These are phyloP conservation scores for Malassezia restricta DNA, from an alignment of 1,284 basidiomycete species.

Conservation along the genomic window DNA sequence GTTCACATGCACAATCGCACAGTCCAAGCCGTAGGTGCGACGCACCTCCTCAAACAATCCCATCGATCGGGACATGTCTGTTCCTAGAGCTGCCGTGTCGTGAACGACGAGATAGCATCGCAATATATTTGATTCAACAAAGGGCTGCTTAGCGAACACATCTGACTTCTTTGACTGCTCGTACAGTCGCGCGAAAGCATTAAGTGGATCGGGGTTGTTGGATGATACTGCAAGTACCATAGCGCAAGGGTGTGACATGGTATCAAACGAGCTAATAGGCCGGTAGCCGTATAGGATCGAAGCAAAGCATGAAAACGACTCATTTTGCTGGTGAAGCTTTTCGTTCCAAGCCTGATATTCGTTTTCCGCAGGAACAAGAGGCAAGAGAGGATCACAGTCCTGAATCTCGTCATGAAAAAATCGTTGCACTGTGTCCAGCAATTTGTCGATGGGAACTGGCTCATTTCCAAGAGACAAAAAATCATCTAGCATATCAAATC, in stretches of 20 bases:
- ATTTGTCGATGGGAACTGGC: neutral
- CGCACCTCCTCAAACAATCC: slow-evolving; percentile 35
- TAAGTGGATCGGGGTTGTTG: slow-evolving; percentile 35
- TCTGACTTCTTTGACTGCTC: slow-evolving; percentile 16
- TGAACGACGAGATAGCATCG: slow-evolving; percentile 41
- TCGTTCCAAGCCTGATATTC: neutral
- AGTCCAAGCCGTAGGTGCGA: slow-evolving; percentile 41
- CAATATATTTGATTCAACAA: slow-evolving; percentile 31
- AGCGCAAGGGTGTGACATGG: slow-evolving; percentile 6
- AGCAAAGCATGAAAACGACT: slow-evolving; percentile 9
- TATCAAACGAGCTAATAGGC: slow-evolving; percentile 4
- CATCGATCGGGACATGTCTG: slow-evolving; percentile 25
- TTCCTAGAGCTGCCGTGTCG: slow-evolving; percentile 23
- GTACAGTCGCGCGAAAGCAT: slow-evolving; percentile 39
- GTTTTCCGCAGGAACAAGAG: slow-evolving; percentile 9
- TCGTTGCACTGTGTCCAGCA: slow-evolving; percentile 8
- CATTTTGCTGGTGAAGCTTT: neutral
- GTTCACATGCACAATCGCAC: slow-evolving; percentile 37
- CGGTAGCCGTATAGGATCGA: slow-evolving; percentile 7
- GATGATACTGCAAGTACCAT: slow-evolving; percentile 34
- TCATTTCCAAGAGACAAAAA: slow-evolving; percentile 12
- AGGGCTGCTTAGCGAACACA: slow-evolving; percentile 27
- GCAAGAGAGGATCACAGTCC: slow-evolving; percentile 17
- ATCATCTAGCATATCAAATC: slow-evolving; percentile 27
- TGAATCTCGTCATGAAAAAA: slow-evolving; percentile 1